These are phyloP conservation scores for Tetradesmus obliquus DNA, from an alignment of 139 green algal genomes.

Conservation along the genomic window DNA sequence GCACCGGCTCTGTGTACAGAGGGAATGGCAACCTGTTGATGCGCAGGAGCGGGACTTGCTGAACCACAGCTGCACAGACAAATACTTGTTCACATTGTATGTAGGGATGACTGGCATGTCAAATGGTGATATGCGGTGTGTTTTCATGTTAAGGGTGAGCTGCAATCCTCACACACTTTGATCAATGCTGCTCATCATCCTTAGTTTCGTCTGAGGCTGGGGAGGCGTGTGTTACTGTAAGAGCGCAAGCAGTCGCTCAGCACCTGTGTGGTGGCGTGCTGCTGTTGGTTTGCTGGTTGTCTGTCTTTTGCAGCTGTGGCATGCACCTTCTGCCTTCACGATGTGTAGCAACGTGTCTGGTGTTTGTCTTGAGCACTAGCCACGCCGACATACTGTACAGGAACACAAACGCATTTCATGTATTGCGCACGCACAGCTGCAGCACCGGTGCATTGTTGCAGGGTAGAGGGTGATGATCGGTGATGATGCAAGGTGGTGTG, in stretches of 20 bases:
- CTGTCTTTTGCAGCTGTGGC: not conserved
- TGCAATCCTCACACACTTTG: not conserved
- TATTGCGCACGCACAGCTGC: no score
- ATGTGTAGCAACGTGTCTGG: not conserved
- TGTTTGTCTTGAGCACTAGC: not conserved
- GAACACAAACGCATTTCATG: not conserved
- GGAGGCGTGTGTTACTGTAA: not conserved
- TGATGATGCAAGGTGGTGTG: no score
- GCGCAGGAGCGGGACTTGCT: not conserved
- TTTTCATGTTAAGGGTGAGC: not conserved
- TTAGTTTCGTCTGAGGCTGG: no score
- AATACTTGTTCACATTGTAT: not conserved
- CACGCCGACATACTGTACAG: not conserved
- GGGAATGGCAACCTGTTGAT: not conserved
- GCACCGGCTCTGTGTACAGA: not conserved
- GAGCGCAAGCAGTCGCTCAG: not conserved
- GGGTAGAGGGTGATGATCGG: no score
- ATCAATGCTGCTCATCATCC: no score
- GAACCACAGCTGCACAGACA: not conserved
- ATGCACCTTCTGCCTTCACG: not conserved
- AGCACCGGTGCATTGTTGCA: no score
- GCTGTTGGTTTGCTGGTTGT: not conserved
- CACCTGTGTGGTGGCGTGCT: not conserved
- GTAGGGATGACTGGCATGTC: not conserved
- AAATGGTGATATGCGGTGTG: not conserved